A percentile compares a stretch with the other conserved stretches of the same genome.
phyloP scores from a whole-genome alignment of 805 yeast genomes.

The Candida peoriensis region DNA sequence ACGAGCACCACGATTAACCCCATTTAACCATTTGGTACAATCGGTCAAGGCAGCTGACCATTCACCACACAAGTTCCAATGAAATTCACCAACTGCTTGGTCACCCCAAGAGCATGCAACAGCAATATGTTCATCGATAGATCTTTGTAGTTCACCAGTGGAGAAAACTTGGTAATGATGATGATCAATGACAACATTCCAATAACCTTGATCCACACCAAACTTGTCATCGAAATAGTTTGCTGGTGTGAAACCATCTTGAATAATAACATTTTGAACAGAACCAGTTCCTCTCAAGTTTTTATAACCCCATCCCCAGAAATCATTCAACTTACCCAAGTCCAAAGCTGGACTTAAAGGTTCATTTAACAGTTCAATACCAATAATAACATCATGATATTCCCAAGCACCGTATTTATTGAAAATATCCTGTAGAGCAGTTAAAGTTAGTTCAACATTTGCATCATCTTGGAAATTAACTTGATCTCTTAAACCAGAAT shows the following conservation, averaged over 20 bases:
- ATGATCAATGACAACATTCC: slow-evolving; percentile 78
- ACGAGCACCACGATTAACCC: slow-evolving; percentile 79
- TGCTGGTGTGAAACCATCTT: slow-evolving; percentile 71
- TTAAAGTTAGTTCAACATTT: slow-evolving; percentile 49
- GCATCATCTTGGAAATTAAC: slow-evolving; percentile 50
- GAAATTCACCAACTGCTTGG: slow-evolving; percentile 43
- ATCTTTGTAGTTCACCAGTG: slow-evolving; percentile 50
- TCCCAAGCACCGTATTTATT: slow-evolving; percentile 57
- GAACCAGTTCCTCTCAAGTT: slow-evolving; percentile 53
- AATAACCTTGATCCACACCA: slow-evolving; percentile 33
- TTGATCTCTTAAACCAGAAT: slow-evolving; percentile 69
- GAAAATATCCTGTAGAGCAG: slow-evolving; percentile 50
- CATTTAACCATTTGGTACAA: slow-evolving; percentile 85
- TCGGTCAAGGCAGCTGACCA: slow-evolving; percentile 92
- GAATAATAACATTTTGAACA: slow-evolving; percentile 58
- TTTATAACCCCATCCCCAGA: slow-evolving; percentile 58
- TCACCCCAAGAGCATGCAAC: slow-evolving; percentile 49
- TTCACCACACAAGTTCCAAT: slow-evolving; percentile 81
- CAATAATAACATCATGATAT: slow-evolving; percentile 69
- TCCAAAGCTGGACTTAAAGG: slow-evolving; percentile 74
- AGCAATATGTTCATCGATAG: slow-evolving; percentile 57
- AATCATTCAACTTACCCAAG: slow-evolving; percentile 52
- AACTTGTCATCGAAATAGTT: slow-evolving; percentile 61
- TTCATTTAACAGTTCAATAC: slow-evolving; percentile 84
- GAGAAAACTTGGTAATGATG: slow-evolving; percentile 89